Evolutionary conservation across 2,329 filamentous ascomycete genomes (phyloP), one percentile per base, ranked within the genome.

Genomic region (Diaporthe longicolla): DNA sequence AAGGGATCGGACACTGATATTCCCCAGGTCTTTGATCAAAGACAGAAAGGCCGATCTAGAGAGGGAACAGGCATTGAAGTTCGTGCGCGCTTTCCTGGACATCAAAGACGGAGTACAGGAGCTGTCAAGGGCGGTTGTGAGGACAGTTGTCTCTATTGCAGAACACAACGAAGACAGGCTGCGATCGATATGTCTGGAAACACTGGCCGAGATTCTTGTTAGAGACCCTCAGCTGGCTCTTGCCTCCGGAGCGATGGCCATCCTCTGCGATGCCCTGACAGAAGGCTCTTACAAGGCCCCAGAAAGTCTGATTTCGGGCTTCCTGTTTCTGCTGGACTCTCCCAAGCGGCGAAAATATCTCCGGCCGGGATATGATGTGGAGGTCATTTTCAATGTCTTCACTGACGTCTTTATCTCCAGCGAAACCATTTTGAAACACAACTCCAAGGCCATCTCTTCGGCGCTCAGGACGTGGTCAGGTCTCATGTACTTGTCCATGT

Each of bases 31-130:
- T 0, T 86, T 99, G 45, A 95, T 97, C 77, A 98, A 98, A 81
- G 97, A 98, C 82, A 93, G 94, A 80, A 98, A 98, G 82, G 94
- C 96, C n/a, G 95, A 96, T 78, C 94, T 99, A 24, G 97, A 99
- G 85, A 91, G 97, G 71, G 97, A 99, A 82, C 97, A 99, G 83
- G 97, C 97, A 17, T 87, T 99, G 79, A 99, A 99, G 82, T 98
- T 99, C 81, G 93, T 98, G 35, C 91, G 97, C 74, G 94, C 95
- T 13, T 99, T 99, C 80, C 86, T 99, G 3, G 97, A 99, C 81
- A 95, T 98, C 77, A 98, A 98, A 81, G 94, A 95, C 76, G 97
- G 97, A 15, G 92, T 97, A 11, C 89, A 91, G 76, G 96, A 99
- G 81, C 89, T 99, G 48, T 97, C 97, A 1, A 90, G 94, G 74